phyloP scores from a whole-genome alignment of 257 asterid genomes.

The Nicotiana otophora region DNA sequence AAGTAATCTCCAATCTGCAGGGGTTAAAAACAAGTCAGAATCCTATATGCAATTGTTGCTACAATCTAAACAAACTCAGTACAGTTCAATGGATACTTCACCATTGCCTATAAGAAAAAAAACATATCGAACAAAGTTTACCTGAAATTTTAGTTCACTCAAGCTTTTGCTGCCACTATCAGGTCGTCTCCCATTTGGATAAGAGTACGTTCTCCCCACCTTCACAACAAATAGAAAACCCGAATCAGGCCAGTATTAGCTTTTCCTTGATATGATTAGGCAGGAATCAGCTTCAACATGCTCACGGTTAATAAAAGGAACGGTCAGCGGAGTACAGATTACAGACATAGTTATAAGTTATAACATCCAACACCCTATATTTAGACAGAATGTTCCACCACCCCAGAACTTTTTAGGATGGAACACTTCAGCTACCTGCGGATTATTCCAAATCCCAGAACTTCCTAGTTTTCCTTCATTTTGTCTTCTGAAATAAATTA shows the following conservation, averaged over 20 bases:
- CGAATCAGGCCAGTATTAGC: conserved; percentile 6
- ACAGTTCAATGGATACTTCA: background rate
- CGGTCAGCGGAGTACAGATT: background rate
- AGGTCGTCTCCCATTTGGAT: conserved; percentile 57
- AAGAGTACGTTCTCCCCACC: conserved; percentile 64
- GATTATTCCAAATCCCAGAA: background rate
- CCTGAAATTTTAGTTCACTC: conserved; percentile 66
- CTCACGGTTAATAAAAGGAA: background rate
- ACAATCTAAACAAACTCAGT: background rate
- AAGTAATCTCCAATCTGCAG: conserved; percentile 70
- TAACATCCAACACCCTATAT: background rate
- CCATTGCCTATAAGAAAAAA: background rate
- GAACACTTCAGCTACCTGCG: background rate
- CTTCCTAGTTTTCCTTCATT: background rate
- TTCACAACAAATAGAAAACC: conserved; percentile 22
- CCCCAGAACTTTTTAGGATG: background rate
- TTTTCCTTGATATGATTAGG: background rate
- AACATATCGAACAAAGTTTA: conserved; percentile 5
- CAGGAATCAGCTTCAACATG: background rate
- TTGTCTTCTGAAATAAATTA: background rate
- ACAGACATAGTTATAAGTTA: background rate
- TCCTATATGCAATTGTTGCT: background rate
- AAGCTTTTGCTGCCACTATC: conserved; percentile 64
- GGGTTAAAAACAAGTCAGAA: conserved; percentile 12
- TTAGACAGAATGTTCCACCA: background rate